phyloP scores from a whole-genome alignment of 805 yeast genomes.

The Candida sithepensis region DNA sequence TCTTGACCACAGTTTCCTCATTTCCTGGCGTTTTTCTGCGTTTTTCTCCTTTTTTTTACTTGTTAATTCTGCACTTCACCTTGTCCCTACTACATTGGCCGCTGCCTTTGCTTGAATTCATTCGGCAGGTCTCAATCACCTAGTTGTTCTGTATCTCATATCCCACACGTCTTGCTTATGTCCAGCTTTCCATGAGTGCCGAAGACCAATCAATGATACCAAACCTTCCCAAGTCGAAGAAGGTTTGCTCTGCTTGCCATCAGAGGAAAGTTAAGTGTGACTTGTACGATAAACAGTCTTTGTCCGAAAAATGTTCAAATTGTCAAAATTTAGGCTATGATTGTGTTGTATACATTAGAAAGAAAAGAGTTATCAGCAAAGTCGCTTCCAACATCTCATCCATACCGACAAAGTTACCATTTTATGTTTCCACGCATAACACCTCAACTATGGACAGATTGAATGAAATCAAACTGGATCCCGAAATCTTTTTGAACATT shows the following conservation, averaged over 20 bases:
- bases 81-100: too few relatives aligned
- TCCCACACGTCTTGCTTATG: background rate
- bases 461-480: constrained; percentile 14
- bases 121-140: too few relatives aligned
- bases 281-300: constrained; percentile 38
- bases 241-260: constrained; percentile 71
- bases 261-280: constrained; percentile 70
- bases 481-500: constrained; percentile 4
- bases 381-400: constrained; percentile 9
- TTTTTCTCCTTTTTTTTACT: too few relatives aligned
- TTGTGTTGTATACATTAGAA: constrained; percentile 60
- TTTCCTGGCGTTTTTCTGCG: too few relatives aligned
- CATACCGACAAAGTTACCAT: constrained; percentile 19
- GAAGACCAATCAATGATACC: background rate
- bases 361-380: constrained; percentile 35
- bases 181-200: background rate
- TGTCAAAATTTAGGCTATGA: constrained; percentile 67
- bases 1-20: too few relatives aligned
- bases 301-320: constrained; percentile 51
- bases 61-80: too few relatives aligned
- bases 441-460: constrained; percentile 2
- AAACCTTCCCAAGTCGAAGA: constrained; percentile 54
- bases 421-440: constrained; percentile 6
- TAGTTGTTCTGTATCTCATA: background rate
- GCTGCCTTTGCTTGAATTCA: too few relatives aligned